A percentile compares a stretch with the other conserved stretches of the same genome.
These are phyloP conservation scores for Pythium rishiriense DNA, from an alignment of 352 stramenopile genomes.

Conservation along the genomic window DNA sequence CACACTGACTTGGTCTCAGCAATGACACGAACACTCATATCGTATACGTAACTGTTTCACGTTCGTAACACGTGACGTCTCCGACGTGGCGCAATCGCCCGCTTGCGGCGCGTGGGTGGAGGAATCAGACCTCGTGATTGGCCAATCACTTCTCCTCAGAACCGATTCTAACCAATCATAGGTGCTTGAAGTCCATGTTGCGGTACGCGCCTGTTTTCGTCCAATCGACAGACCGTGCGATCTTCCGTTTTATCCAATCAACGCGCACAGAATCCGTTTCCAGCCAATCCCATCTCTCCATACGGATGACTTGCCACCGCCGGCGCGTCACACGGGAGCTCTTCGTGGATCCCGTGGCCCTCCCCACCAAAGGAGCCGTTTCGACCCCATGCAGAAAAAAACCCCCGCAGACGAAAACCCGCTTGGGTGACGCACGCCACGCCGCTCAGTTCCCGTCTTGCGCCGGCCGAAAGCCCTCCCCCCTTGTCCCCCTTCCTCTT, in stretches of 20 bases:
- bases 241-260: slow-evolving; percentile 1
- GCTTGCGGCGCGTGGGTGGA: neutral
- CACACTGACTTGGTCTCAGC: too few relatives aligned
- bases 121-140: neutral
- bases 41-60: too few relatives aligned
- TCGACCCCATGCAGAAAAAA: slow-evolving; percentile 7
- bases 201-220: slow-evolving; percentile 1
- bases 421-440: slow-evolving; percentile 2
- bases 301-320: neutral
- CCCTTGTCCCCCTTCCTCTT: too few relatives aligned
- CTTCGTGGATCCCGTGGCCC: slow-evolving; percentile 4
- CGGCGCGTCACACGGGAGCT: neutral
- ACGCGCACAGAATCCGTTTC: neutral
- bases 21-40: neutral
- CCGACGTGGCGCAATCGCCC: neutral
- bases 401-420: slow-evolving; percentile 8
- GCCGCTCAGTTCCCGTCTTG: neutral
- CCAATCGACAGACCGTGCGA: neutral
- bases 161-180: neutral
- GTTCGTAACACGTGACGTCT: slow-evolving; percentile 4
- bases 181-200: neutral
- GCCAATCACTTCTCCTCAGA: slow-evolving; percentile 1
- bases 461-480: too few relatives aligned
- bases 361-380: neutral
- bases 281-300: neutral